Percentiles rank a stretch among this genome's conserved stretches.
phyloP scores from a whole-genome alignment of 2,329 filamentous ascomycete species.

The Aureobasidium sp. region DNA sequence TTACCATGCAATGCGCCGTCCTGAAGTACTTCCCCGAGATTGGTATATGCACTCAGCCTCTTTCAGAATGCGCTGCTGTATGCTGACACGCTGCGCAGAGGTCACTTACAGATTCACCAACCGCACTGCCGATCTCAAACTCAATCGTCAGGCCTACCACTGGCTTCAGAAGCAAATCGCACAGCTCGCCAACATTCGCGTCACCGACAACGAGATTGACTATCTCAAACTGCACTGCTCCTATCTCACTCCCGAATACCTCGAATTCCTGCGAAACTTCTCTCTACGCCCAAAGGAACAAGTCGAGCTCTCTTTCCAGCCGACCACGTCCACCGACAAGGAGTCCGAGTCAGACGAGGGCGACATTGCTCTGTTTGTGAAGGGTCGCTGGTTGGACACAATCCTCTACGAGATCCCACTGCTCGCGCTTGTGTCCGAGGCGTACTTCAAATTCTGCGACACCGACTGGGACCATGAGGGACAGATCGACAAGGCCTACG shows the following conservation, averaged over 20 bases:
- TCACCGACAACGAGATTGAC: conserved; percentile 70
- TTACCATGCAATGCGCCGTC: conserved; percentile 98
- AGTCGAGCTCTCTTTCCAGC: conserved; percentile 61
- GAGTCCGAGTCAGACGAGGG: conserved; percentile 59
- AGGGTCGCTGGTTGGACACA: conserved; percentile 84
- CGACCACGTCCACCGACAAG: conserved; percentile 25
- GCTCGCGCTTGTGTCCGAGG: conserved; percentile 84
- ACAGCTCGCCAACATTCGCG: conserved; percentile 73
- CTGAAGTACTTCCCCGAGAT: conserved; percentile 80
- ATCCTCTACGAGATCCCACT: conserved; percentile 97
- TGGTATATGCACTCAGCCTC: conserved; percentile 25
- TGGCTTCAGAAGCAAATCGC: conserved; percentile 82
- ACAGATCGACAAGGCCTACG: conserved; percentile 76
- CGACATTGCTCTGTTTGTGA: conserved; percentile 67
- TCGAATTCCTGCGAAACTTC: conserved; percentile 76
- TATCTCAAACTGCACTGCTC: conserved; percentile 74
- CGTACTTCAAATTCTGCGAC: conserved; percentile 96
- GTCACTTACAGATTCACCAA: conserved; percentile 96
- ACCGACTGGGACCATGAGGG: conserved; percentile 83
- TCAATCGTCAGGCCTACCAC: conserved; percentile 72
- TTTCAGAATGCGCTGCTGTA: not conserved
- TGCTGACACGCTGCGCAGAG: conserved; percentile 31
- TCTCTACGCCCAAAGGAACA: conserved; percentile 75
- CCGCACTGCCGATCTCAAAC: conserved; percentile 85
- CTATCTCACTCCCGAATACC: conserved; percentile 71